Conservation (phyloP, 257 asterid species). For the Fraxinus americana region DNA sequence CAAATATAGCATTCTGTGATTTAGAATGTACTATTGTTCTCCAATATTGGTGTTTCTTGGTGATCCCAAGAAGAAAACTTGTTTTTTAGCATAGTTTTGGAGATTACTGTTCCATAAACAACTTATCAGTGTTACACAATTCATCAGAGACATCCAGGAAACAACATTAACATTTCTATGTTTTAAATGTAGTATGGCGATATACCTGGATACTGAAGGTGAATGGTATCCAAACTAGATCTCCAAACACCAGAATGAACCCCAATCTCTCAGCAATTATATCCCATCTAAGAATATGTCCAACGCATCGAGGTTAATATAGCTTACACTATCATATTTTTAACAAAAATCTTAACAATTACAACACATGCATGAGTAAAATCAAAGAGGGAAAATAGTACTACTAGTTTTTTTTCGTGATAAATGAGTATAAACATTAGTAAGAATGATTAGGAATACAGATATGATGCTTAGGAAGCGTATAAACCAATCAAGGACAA, state of each 20-base stretch:
- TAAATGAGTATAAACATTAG: background rate
- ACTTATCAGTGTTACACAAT: background rate
- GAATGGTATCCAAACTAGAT: constrained; percentile 95
- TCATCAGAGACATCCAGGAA: background rate
- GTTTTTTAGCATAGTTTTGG: background rate
- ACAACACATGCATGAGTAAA: background rate
- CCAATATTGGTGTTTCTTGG: no score
- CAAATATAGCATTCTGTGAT: no score
- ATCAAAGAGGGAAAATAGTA: constrained; percentile 8
- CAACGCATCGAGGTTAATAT: constrained; percentile 29
- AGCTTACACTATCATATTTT: constrained; percentile 15
- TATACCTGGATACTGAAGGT: constrained; percentile 96
- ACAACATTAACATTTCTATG: background rate
- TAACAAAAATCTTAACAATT: constrained; percentile 20
- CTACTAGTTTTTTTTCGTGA: background rate
- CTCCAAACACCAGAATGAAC: constrained; percentile 97
- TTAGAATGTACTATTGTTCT: no score
- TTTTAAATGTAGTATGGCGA: background rate
- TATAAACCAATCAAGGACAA: background rate
- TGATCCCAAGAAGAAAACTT: no score
- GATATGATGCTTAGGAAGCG: background rate
- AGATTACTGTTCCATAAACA: background rate
- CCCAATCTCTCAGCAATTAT: constrained; percentile 98
- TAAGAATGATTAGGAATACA: background rate
- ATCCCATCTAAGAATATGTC: constrained; percentile 73